Base-by-base conservation (phyloP, 2,329 filamentous ascomycete genomes). In the Aspergillus neotritici region DNA sequence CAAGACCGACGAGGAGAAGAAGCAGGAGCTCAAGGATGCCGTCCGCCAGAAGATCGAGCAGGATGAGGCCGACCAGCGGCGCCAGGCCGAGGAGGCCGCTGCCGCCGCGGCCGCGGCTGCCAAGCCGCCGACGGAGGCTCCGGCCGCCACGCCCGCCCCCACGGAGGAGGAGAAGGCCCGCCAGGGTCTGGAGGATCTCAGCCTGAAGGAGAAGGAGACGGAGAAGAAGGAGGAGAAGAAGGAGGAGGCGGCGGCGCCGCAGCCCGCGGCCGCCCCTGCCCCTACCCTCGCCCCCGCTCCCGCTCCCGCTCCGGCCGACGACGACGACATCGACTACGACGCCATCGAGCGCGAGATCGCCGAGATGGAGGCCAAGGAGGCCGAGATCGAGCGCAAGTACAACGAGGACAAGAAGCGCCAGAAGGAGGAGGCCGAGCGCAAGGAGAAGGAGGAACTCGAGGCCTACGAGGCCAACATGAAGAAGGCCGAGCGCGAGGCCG, bases 1-100 rank as follows among this genome's bases (percentile, higher is more conserved):
- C 33, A 93, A 93, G 76, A 84, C 84, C 1, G 79, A 80, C 30
- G 85, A 91, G 63, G 86, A 95, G 68, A 87, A 87, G 50, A 84
- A 85, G 66, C 82, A 86, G 63, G 84, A 87, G 62, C 83, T 94
- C 61, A 78, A 76, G 61, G 71, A 74, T 45, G 66, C 70, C 10
- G 68, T 75, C 41, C 68, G 67, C 21, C 66, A 70, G 53, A 73
- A 72, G 57, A 74, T 77, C 53, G 70, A 73, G 47, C 80, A 83
- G 61, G 78, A 79, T 40, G 80, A 81, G 43, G 73, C 67, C 32
- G 67, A 66, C 41, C 67, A 73, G 43, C 71, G 72, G 46, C 64
- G 65, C 48, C 63, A 70, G 41, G 74, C 74, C 54, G 73, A 78
- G 44, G 74, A 75, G 2, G 68, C 66, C 28, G 64, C 69, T 41